These are phyloP conservation scores for Boletus tomentosulus DNA, from an alignment of 768 basidiomycete genomes.

Conservation along the genomic window DNA sequence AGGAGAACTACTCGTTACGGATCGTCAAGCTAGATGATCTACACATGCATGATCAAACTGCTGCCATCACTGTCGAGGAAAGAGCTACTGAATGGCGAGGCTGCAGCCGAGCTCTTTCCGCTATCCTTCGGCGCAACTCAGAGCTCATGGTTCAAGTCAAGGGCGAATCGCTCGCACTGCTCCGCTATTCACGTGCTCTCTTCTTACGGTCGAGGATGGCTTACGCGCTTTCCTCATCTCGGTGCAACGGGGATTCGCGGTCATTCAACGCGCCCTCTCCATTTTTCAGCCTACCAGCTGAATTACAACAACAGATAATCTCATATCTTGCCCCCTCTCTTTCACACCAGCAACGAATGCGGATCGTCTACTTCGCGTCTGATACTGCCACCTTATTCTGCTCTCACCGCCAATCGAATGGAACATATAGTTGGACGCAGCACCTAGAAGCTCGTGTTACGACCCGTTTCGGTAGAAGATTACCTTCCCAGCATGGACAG, in stretches of 20 bases:
- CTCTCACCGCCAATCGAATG: conserved; percentile 20
- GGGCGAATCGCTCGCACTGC: conserved; percentile 45
- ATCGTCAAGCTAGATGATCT: conserved; percentile 51
- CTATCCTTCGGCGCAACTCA: conserved; percentile 42
- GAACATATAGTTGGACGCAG: conserved; percentile 3
- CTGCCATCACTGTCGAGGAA: conserved; percentile 23
- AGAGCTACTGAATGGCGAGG: conserved; percentile 29
- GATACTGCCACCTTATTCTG: conserved; percentile 43
- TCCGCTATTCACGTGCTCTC: conserved; percentile 47
- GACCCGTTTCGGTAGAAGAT: conserved; percentile 5
- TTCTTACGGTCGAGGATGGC: conserved; percentile 37
- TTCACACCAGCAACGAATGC: conserved; percentile 50
- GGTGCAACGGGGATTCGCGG: conserved; percentile 3
- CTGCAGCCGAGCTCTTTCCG: conserved; percentile 29
- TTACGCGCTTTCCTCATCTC: conserved; percentile 4
- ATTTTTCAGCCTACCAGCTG: conserved; percentile 47
- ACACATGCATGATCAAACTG: conserved; percentile 25
- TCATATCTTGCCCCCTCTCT: conserved; percentile 55
- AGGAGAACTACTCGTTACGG: conserved; percentile 45
- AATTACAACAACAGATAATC: conserved; percentile 55
- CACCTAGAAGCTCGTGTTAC: conserved; percentile 4
- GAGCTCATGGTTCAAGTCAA: conserved; percentile 36
- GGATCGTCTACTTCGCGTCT: conserved; percentile 50
- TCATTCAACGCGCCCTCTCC: conserved; percentile 15
- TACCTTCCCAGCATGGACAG: conserved; percentile 3